Evolutionary conservation across 2,329 filamentous ascomycete species (phyloP).

Genomic region (Magnaporthiopsis poae): DNA sequence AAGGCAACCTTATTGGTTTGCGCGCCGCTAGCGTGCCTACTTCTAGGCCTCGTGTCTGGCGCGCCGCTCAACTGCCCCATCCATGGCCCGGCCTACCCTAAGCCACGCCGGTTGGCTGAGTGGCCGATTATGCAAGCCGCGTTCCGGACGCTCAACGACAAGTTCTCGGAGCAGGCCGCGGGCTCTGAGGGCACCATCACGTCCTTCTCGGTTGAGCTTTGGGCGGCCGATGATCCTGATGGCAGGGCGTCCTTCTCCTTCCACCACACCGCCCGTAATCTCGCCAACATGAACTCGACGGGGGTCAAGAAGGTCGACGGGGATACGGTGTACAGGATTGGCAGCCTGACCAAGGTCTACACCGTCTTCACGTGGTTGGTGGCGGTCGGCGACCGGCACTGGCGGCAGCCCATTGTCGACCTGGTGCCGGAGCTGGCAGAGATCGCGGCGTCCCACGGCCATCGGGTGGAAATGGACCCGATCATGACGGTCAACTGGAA

Average conservation of each 20-base stretch:
- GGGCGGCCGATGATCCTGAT: background rate
- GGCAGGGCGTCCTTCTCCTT: conserved; percentile 10
- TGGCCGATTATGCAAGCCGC: conserved; percentile 8
- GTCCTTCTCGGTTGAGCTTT: conserved; percentile 9
- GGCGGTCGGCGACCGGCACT: conserved; percentile 28
- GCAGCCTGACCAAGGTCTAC: conserved; percentile 36
- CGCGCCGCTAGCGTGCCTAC: background rate
- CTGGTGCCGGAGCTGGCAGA: conserved; percentile 31
- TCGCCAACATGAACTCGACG: conserved; percentile 11
- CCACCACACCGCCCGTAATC: conserved; percentile 17
- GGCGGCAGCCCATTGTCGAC: conserved; percentile 30
- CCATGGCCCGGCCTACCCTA: conserved; percentile 6
- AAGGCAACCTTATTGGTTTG: background rate
- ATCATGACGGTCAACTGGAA: conserved; percentile 22
- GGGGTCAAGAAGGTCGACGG: conserved; percentile 19
- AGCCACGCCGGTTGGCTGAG: conserved; percentile 3
- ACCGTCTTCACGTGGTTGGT: conserved; percentile 27
- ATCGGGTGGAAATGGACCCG: conserved; percentile 13
- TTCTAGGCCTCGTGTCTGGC: background rate
- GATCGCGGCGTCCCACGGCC: conserved; percentile 3
- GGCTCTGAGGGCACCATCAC: background rate
- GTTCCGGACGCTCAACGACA: conserved; percentile 2
- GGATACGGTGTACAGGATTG: conserved; percentile 29
- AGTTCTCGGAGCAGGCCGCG: background rate
- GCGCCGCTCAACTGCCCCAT: conserved; percentile 9